These are phyloP conservation scores for Psilocybe sp. DNA, from an alignment of 768 basidiomycete species.

Conservation along the genomic window DNA sequence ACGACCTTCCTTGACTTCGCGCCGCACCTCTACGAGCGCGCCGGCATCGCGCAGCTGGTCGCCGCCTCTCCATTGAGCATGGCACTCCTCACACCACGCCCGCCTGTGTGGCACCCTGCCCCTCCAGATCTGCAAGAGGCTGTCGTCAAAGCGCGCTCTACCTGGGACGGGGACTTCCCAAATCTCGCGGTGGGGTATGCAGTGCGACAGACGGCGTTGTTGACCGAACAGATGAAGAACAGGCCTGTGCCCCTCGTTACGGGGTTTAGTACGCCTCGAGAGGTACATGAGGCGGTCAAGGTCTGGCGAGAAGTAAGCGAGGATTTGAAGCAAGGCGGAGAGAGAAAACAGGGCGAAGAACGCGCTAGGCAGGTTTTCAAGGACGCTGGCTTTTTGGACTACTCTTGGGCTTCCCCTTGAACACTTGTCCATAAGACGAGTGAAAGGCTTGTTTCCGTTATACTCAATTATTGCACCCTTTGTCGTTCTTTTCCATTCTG, in stretches of 20 bases:
- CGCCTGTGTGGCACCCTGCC: constrained; percentile 79
- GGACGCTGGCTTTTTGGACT: constrained; percentile 52
- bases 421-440: neutral
- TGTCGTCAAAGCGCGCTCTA: constrained; percentile 33
- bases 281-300: constrained; percentile 72
- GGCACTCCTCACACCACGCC: constrained; percentile 62
- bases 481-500: no score
- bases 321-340: constrained; percentile 20
- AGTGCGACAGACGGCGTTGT: constrained; percentile 39
- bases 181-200: constrained; percentile 75
- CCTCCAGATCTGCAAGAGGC: constrained; percentile 46
- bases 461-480: neutral
- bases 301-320: constrained; percentile 64
- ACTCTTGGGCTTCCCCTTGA: constrained; percentile 70
- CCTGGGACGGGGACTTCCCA: constrained; percentile 48
- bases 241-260: constrained; percentile 60
- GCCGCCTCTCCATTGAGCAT: constrained; percentile 84
- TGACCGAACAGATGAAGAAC: constrained; percentile 21
- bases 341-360: constrained; percentile 43
- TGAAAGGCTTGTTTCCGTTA: neutral
- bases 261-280: constrained; percentile 65
- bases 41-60: constrained; percentile 64
- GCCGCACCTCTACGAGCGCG: constrained; percentile 55
- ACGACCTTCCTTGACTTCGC: constrained; percentile 54
- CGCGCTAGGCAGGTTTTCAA: constrained; percentile 41